phyloP scores from a whole-genome alignment of 2,329 filamentous ascomycete genomes.

The Colletotrichum tropicale region DNA sequence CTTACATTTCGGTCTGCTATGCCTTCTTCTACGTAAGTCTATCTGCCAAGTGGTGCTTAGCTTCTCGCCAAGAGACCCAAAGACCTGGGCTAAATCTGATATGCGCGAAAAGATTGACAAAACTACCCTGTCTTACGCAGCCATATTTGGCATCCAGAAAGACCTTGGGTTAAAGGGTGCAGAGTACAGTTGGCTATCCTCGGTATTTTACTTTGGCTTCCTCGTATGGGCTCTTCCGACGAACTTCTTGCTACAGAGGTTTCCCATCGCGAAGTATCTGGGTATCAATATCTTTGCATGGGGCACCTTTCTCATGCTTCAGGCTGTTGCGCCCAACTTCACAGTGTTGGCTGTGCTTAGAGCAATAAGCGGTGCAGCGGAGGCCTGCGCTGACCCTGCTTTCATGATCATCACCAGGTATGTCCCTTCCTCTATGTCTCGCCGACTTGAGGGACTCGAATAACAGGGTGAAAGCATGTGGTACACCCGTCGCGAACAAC shows the following conservation, averaged over 20 bases:
- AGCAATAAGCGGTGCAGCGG: background rate
- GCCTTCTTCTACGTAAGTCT: background rate
- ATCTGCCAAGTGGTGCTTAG: accelerated
- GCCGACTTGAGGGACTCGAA: background rate
- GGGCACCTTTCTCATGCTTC: background rate
- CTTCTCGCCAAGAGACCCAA: background rate
- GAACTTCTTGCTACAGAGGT: background rate
- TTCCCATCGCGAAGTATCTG: background rate
- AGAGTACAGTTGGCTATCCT: background rate
- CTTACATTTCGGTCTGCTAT: background rate
- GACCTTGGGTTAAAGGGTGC: background rate
- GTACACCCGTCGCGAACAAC: background rate
- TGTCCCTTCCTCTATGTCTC: accelerated
- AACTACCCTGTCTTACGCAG: background rate
- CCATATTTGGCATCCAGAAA: background rate
- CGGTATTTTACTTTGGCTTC: background rate
- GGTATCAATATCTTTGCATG: background rate
- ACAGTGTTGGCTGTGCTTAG: background rate
- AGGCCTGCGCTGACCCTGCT: background rate
- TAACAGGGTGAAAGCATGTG: background rate
- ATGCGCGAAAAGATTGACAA: background rate
- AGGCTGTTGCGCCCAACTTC: background rate
- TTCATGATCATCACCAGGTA: background rate
- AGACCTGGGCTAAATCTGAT: background rate
- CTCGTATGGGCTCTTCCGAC: background rate